Evolutionary conservation across 2,329 filamentous ascomycete species (phyloP).

Genomic region (Fusarium paranaense): DNA sequence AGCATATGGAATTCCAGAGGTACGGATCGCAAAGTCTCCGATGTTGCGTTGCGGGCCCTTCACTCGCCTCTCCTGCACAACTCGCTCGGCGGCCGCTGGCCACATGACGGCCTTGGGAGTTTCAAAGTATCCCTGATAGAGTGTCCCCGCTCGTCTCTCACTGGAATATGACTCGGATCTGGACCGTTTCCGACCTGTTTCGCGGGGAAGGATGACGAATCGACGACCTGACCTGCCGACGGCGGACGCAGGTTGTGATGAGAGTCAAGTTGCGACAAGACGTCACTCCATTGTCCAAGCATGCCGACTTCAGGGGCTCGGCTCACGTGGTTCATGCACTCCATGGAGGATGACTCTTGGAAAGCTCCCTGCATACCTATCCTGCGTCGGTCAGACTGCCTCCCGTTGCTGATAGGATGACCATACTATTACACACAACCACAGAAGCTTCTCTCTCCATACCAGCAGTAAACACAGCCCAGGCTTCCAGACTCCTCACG

Average conservation of each 20-base stretch:
- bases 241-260: not conserved
- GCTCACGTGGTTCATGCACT: conserved; percentile 7
- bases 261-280: conserved; percentile 13
- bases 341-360: conserved; percentile 10
- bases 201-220: conserved; percentile 26
- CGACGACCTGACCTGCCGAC: conserved; percentile 17
- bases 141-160: not conserved
- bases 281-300: conserved; percentile 24
- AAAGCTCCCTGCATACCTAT: conserved; percentile 20
- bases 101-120: conserved; percentile 4
- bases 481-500: conserved; percentile 16
- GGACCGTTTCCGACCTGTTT: conserved; percentile 5
- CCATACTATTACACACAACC: conserved; percentile 16
- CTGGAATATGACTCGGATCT: conserved; percentile 12
- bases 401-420: conserved; percentile 29
- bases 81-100: conserved; percentile 13
- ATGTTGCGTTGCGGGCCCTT: conserved; percentile 1
- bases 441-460: conserved; percentile 10
- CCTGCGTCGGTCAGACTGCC: conserved; percentile 11
- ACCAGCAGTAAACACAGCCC: conserved; percentile 2
- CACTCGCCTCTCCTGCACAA: not conserved
- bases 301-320: conserved; percentile 25
- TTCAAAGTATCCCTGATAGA: conserved; percentile 6
- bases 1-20: conserved; percentile 4
- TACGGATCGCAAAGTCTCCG: not conserved